phyloP scores from a whole-genome alignment of 441 rosid genomes.

The Brassica balearica region DNA sequence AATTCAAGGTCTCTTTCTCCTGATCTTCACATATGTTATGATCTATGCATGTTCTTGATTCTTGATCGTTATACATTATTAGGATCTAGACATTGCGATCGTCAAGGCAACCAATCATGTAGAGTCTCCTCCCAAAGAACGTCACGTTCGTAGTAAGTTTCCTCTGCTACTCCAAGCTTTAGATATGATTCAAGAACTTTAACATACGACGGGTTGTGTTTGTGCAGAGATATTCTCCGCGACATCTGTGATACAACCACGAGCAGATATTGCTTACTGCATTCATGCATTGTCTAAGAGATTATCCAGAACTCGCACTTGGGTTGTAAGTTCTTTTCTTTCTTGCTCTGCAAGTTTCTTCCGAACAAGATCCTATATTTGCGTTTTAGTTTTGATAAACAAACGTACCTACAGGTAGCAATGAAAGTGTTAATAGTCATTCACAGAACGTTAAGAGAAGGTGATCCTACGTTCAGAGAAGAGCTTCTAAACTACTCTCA shows the following conservation, averaged over 20 bases:
- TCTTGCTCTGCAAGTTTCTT: not conserved
- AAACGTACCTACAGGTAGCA: conserved; percentile 58
- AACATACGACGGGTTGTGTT: not conserved
- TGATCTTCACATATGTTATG: not conserved
- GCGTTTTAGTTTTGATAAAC: too few species aligned
- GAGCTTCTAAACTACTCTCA: conserved; percentile 81
- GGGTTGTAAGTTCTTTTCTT: conserved; percentile 60
- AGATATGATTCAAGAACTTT: not conserved
- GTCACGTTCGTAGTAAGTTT: conserved; percentile 65
- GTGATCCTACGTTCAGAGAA: conserved; percentile 85
- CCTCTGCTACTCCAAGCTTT: not conserved
- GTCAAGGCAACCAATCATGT: conserved; percentile 86
- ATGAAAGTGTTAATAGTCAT: conserved; percentile 76
- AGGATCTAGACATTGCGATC: conserved; percentile 86
- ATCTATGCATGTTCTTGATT: not conserved
- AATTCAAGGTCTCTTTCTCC: conserved; percentile 66
- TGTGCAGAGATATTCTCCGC: conserved; percentile 71
- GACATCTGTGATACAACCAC: conserved; percentile 75
- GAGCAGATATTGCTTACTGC: conserved; percentile 92
- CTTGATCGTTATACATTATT: not conserved
- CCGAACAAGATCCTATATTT: not conserved
- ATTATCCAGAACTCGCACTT: conserved; percentile 74
- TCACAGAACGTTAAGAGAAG: conserved; percentile 91
- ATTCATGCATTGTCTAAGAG: conserved; percentile 82
- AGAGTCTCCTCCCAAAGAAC: conserved; percentile 79